Base-by-base conservation (phyloP, 257 asterid genomes). In the Paraleonurus japonicus region DNA sequence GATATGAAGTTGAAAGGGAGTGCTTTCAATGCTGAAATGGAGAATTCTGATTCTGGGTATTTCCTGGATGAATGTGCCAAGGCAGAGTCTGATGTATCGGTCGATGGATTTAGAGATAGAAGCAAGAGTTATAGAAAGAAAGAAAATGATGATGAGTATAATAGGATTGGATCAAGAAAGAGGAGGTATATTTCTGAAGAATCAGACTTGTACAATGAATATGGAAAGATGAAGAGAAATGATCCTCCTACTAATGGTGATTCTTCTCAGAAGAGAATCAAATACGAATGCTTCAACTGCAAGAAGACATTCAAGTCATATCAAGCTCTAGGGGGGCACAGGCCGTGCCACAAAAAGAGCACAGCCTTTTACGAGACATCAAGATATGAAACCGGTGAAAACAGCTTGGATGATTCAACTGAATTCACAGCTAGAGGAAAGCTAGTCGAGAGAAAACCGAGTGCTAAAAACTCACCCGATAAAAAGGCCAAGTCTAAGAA, bases 301-400 rank as follows among this genome's bases (percentile, higher is more conserved):
- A 87, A 88, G 79, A 93, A 82, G 90, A 71, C 12, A 58, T 93
- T 93, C 83, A 85, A 78, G 77, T 93, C 98, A 1, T 90, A 80
- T 70, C 98, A 93, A 70, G 98, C 94, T 20, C 92, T 93, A 0
- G 98, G 98, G 4, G 98, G 98, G 17, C 98, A 93, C 76, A 81
- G 95, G 28, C 98, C 98, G 1, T 93, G 98, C 83, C 95, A 90
- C 80, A 93, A 86, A 65, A 77, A 85, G 73, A 80, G 61, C 70
- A 83, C 70, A 63, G 81, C 85, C 2, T 72, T 33, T 28, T 47
- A 67, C 1, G 89, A 86, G 27, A 8, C 28, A 30, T 73, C 95
- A 3, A 81, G 78, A 71, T 82, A 82, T 57, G 97, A 87, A n/a
- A 89, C 78, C 16, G 92, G 84, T 3, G 97, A 92, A 54, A 88